These are phyloP conservation scores for Pilobolus umbonatus DNA, from an alignment of 192 early-diverging fungal species.

Conservation along the genomic window DNA sequence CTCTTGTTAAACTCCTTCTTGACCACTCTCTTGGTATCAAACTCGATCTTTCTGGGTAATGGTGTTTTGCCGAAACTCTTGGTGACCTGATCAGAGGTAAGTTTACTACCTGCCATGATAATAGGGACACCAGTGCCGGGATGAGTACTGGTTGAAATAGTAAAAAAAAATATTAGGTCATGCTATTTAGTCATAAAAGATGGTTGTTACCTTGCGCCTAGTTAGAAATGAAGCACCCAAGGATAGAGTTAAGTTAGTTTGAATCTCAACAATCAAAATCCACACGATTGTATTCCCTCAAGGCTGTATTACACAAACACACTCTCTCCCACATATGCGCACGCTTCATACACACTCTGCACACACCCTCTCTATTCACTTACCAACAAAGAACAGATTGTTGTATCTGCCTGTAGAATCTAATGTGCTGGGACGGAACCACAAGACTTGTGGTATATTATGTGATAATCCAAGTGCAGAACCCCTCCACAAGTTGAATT, in stretches of 20 bases:
- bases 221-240: too few species aligned
- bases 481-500: constrained; percentile 52
- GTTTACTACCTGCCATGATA: constrained; percentile 46
- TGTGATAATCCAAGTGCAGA: constrained; percentile 54
- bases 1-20: constrained; percentile 1
- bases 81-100: constrained; percentile 43
- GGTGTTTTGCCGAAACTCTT: constrained; percentile 19
- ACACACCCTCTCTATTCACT: too few species aligned
- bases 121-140: constrained; percentile 61
- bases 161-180: constrained; percentile 4
- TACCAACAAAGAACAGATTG: constrained; percentile 58
- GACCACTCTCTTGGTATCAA: too few species aligned
- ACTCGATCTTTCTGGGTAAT: neutral
- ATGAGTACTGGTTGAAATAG: constrained; percentile 38
- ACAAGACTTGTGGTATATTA: constrained; percentile 46
- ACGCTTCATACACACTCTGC: too few species aligned
- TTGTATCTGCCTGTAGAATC: constrained; percentile 40
- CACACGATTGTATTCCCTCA: too few species aligned
- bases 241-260: too few species aligned
- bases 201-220: constrained; percentile 27
- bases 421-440: constrained; percentile 46
- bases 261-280: too few species aligned
- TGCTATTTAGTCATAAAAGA: neutral
- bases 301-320: too few species aligned
- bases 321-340: too few species aligned